Conservation (phyloP, 768 basidiomycete species). For the Leccinum incarnatum region DNA sequence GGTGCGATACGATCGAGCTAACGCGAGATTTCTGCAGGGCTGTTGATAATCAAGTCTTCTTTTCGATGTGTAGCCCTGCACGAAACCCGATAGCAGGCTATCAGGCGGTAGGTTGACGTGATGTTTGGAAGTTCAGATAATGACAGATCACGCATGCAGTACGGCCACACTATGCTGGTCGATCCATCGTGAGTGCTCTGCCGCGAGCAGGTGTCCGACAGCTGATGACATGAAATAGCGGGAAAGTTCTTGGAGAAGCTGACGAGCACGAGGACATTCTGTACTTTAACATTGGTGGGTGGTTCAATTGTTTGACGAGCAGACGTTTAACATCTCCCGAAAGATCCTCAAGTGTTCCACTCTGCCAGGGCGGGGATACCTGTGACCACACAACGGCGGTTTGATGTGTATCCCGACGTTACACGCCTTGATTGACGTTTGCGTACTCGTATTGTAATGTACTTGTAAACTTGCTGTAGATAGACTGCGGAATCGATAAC, state of each 20-base stretch:
- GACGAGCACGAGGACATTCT: constrained; percentile 76
- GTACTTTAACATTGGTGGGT: constrained; percentile 78
- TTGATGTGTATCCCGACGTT: constrained; percentile 88
- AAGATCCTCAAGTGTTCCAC: constrained; percentile 60
- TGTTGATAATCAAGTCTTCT: constrained; percentile 94
- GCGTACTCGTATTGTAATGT: background rate
- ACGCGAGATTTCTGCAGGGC: constrained; percentile 52
- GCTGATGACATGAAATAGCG: constrained; percentile 47
- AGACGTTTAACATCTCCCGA: constrained; percentile 23
- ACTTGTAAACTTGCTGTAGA: background rate
- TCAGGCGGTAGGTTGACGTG: constrained; percentile 65
- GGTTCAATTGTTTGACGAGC: background rate
- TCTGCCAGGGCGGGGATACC: constrained; percentile 82
- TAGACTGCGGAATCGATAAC: background rate
- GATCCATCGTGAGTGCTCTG: constrained; percentile 69
- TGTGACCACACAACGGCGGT: constrained; percentile 86
- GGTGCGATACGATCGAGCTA: background rate
- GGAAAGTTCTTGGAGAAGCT: constrained; percentile 68
- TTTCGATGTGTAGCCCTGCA: constrained; percentile 95
- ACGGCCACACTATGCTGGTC: constrained; percentile 90
- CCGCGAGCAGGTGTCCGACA: background rate
- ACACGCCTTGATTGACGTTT: background rate
- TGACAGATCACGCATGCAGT: constrained; percentile 42
- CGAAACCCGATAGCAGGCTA: constrained; percentile 79
- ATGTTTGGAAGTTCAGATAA: background rate